Percentiles rank a stretch among this genome's conserved stretches.
Evolutionary conservation across 129 eudicot genomes (phyloP).

Genomic region (Tagetes erecta): DNA sequence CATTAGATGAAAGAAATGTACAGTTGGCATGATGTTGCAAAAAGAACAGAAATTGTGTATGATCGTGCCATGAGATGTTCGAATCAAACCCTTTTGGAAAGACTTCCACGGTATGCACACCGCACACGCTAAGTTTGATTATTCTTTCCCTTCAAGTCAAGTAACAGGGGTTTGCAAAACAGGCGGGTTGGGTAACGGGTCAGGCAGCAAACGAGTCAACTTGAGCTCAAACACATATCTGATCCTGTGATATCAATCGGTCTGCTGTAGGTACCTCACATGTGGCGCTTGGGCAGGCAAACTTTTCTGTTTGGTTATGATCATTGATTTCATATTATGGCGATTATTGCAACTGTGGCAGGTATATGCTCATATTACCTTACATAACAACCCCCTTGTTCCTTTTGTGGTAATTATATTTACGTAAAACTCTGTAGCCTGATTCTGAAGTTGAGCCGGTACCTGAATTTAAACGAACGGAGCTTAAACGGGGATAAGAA

Average conservation of each 20-base stretch:
- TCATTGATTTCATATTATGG: constrained; percentile 79
- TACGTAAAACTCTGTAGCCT: constrained; percentile 32
- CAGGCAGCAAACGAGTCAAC: background rate
- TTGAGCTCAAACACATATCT: background rate
- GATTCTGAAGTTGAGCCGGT: constrained; percentile 44
- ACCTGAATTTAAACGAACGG: constrained; percentile 24
- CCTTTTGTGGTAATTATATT: background rate
- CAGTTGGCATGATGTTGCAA: constrained; percentile 98
- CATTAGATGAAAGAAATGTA: constrained; percentile 84
- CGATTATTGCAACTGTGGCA: constrained; percentile 68
- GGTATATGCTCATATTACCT: constrained; percentile 35
- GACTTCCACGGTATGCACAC: constrained; percentile 73
- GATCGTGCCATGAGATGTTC: constrained; percentile 85
- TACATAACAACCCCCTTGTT: constrained; percentile 1
- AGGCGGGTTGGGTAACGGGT: background rate
- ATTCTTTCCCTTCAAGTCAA: constrained; percentile 4
- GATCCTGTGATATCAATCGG: constrained; percentile 15
- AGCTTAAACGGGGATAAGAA: constrained; percentile 19
- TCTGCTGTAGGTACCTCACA: constrained; percentile 71
- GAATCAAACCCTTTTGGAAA: constrained; percentile 77
- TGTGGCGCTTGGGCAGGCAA: constrained; percentile 99
- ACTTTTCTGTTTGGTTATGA: constrained; percentile 95
- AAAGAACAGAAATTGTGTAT: constrained; percentile 87
- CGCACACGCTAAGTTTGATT: constrained; percentile 16
- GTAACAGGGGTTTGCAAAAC: background rate